Conservation (phyloP, 2,329 filamentous ascomycete genomes). For the Penicillium digitatum region DNA sequence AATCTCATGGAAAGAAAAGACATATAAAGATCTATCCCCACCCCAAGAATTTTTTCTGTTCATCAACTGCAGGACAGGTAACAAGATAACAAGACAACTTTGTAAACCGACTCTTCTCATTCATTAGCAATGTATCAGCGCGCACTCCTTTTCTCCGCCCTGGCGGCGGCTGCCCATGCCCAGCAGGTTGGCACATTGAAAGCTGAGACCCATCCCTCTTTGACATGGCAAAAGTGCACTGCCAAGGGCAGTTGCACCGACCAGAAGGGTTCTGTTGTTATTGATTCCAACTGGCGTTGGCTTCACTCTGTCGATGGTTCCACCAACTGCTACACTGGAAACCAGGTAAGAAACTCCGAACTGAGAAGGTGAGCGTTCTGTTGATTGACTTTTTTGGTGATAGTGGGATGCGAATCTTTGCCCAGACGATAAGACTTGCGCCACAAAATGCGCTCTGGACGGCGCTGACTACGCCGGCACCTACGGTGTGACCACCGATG, state of each 20-base stretch:
- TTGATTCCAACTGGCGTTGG: conserved; percentile 60
- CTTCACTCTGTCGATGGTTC: conserved; percentile 48
- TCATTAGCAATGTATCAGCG: conserved; percentile 28
- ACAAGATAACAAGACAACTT: conserved; percentile 4
- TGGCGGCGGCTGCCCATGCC: conserved; percentile 24
- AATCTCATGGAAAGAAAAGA: background rate
- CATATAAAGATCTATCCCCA: conserved; percentile 21
- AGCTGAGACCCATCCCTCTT: conserved; percentile 46
- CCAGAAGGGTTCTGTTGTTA: conserved; percentile 50
- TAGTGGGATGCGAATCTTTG: conserved; percentile 49
- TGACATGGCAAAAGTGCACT: conserved; percentile 55
- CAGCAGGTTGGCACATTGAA: conserved; percentile 34
- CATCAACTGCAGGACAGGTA: conserved; percentile 28
- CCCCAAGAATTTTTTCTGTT: conserved; percentile 3
- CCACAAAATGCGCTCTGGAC: conserved; percentile 55
- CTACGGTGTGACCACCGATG: conserved; percentile 52
- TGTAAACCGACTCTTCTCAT: conserved; percentile 7
- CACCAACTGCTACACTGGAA: conserved; percentile 58
- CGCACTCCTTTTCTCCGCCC: conserved; percentile 29
- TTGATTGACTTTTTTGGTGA: background rate
- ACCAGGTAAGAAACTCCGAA: conserved; percentile 28
- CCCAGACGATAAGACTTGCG: conserved; percentile 49
- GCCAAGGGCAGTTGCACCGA: conserved; percentile 50
- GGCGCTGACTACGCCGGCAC: conserved; percentile 53
- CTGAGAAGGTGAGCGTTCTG: background rate